A percentile compares a stretch with the other conserved stretches of the same genome.
These are phyloP conservation scores for Backusella mclennaniae DNA, from an alignment of 192 early-diverging fungal genomes.

Conservation along the genomic window DNA sequence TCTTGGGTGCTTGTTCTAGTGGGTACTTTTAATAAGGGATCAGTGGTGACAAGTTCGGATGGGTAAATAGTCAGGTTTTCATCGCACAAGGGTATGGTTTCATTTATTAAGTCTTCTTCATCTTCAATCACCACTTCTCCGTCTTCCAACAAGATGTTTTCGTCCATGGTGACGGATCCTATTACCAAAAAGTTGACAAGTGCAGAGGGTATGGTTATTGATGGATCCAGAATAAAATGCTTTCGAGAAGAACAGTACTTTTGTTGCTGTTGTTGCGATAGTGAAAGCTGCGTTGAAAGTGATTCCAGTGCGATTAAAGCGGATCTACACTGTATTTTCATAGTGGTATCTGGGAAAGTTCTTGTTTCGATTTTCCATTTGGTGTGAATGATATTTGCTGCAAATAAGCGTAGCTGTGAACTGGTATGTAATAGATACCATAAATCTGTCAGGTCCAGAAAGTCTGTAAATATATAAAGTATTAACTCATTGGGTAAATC, in stretches of 20 bases:
- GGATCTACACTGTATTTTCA: conserved; percentile 36
- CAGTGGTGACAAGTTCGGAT: background rate
- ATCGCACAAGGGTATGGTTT: background rate
- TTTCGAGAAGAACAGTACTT: background rate
- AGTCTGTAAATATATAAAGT: conserved; percentile 31
- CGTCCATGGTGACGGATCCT: background rate
- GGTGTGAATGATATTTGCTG: conserved; percentile 25
- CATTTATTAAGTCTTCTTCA: background rate
- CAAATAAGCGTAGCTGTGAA: conserved; percentile 18
- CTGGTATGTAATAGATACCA: conserved; percentile 33
- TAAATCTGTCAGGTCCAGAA: conserved; percentile 30
- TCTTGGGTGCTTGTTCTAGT: background rate
- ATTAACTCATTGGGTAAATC: conserved; percentile 34
- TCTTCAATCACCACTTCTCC: background rate
- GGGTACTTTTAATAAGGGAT: background rate
- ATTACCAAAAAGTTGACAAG: background rate
- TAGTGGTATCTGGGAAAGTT: conserved; percentile 15
- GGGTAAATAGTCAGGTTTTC: conserved; percentile 4
- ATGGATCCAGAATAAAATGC: background rate
- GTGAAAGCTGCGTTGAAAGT: conserved; percentile 18
- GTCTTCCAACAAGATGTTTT: background rate
- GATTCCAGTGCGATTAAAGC: conserved; percentile 31
- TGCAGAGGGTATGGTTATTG: background rate
- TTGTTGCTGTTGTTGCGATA: conserved; percentile 4
- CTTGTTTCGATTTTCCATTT: conserved; percentile 32